These are phyloP conservation scores for Dictyostelium discoideum DNA, from an alignment of 78 protist species.

Conservation along the genomic window DNA sequence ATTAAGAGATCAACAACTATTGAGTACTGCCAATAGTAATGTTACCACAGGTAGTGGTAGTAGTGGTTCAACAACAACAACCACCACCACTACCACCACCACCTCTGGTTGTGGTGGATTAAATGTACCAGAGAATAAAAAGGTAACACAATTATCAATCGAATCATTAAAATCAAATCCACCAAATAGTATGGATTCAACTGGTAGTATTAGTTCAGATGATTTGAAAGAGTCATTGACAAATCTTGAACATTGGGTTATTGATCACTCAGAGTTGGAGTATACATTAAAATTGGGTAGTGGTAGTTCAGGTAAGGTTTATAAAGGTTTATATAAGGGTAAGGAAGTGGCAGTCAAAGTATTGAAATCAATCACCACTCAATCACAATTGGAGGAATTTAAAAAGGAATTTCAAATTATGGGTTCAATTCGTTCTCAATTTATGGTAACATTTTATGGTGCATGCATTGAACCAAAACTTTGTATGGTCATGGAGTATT, in stretches of 20 bases:
- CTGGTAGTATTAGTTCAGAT: slow-evolving; percentile 37
- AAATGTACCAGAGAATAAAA: neutral
- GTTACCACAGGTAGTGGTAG: no score
- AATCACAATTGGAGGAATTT: slow-evolving; percentile 68
- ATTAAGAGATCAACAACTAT: slow-evolving; percentile 48
- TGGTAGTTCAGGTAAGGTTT: slow-evolving; percentile 80
- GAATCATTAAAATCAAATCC: slow-evolving; percentile 39
- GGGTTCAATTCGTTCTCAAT: slow-evolving; percentile 71
- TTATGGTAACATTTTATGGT: slow-evolving; percentile 74
- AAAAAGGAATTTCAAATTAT: slow-evolving; percentile 82
- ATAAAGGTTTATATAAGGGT: slow-evolving; percentile 68
- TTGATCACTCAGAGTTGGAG: slow-evolving; percentile 63
- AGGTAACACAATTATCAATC: neutral
- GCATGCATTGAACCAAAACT: slow-evolving; percentile 73
- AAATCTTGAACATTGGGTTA: slow-evolving; percentile 45
- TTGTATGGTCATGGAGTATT: slow-evolving; percentile 84
- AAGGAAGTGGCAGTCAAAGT: slow-evolving; percentile 85
- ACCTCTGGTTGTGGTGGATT: neutral
- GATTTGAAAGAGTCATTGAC: slow-evolving; percentile 36
- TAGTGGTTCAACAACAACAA: neutral
- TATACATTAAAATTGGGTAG: slow-evolving; percentile 68
- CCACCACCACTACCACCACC: neutral
- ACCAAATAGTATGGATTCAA: slow-evolving; percentile 29
- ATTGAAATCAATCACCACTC: slow-evolving; percentile 44
- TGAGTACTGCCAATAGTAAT: neutral